Evolutionary conservation across 352 stramenopile genomes (phyloP), one percentile per base, ranked within the genome.

Genomic region (Globisporangium nodosum): DNA sequence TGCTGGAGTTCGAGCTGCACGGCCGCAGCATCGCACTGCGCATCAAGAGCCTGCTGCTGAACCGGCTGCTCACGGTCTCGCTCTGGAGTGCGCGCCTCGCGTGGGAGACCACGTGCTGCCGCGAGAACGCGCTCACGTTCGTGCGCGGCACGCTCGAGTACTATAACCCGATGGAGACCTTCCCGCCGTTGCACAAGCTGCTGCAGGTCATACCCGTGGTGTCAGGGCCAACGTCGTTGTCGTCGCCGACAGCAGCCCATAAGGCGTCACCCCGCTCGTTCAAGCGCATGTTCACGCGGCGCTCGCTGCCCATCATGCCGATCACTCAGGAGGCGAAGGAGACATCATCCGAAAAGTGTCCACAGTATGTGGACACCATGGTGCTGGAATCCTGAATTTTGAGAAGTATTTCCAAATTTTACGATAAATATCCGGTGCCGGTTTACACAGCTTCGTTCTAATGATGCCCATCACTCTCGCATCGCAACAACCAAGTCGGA

Each of bases 141-240:
- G 69, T 81, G 35, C 67, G 70, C 5, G 74, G 74, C 2, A 65
- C 52, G 7, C 54, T 84, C 39, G 65, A 78, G 30, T 84, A 84
- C 50, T 74, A 70, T 39, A 76, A 67, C 16, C 70, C 71, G 2
- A 68, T 81, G 33, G 70, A 84, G 21, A 78, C 70, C n/a, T 76
- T 84, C 50, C 65, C 68, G 24, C 24, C 55, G 16, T 5, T 61
- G 33, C 51, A 39, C 4, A 47, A 54, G 20, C 21, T 49, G 45
- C n/a, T 49, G 45, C 45, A 49, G 11, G 45, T 30, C 8, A 49
- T 49, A 8, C 45, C 45, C 0, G n/a, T 31, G 6, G 45, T 24
- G 1, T 40, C 35, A 35, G 31, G 3, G 24, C 5, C 20, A 16
- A 15, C 6, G 3, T 27, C 43, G 5, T 3, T 16, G 40, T 46